Percentiles rank a stretch among this genome's conserved stretches.
These are phyloP conservation scores for Eurotiales sp. DNA, from an alignment of 2,329 filamentous ascomycete species.

Conservation along the genomic window DNA sequence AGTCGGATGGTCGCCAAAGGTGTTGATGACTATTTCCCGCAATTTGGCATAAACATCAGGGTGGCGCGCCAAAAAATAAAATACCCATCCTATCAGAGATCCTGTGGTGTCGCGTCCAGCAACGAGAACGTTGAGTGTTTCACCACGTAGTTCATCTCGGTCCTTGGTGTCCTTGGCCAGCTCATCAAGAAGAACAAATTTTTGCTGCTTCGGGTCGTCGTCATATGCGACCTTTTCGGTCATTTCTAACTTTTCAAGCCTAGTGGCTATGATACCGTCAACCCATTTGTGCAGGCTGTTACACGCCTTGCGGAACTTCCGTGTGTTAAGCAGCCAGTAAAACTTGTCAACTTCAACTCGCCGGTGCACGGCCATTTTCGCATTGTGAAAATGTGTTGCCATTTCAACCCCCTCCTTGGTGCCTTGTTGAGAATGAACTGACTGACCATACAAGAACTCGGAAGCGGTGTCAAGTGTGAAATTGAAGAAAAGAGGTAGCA, in stretches of 20 bases:
- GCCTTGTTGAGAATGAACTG: slow-evolving; percentile 41
- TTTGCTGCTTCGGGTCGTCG: slow-evolving; percentile 21
- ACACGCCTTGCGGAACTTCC: slow-evolving; percentile 13
- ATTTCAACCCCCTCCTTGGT: slow-evolving; percentile 9
- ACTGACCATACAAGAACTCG: slow-evolving; percentile 64
- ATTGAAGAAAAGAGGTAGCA: slow-evolving; percentile 61
- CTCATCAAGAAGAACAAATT: slow-evolving; percentile 58
- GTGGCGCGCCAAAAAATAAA: slow-evolving; percentile 28
- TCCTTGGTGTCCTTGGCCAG: slow-evolving; percentile 49
- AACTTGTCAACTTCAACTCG: slow-evolving; percentile 26
- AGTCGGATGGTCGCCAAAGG: slow-evolving; percentile 12
- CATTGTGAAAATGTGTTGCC: slow-evolving; percentile 30
- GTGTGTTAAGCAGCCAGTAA: slow-evolving; percentile 13
- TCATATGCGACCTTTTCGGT: slow-evolving; percentile 9
- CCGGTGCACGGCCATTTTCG: slow-evolving; percentile 25
- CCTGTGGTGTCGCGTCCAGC: slow-evolving; percentile 39
- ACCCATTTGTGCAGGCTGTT: slow-evolving; percentile 17
- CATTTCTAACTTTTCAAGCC: slow-evolving; percentile 13
- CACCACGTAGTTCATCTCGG: slow-evolving; percentile 46
- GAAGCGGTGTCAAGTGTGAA: slow-evolving; percentile 66
- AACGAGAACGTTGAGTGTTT: slow-evolving; percentile 40
- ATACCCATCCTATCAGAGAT: slow-evolving; percentile 30
- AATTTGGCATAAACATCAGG: slow-evolving; percentile 25
- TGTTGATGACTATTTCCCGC: slow-evolving; percentile 46
- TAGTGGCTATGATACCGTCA: slow-evolving; percentile 17